A percentile compares a stretch with the other conserved stretches of the same genome.
These are phyloP conservation scores for Mycena pura DNA, from an alignment of 768 basidiomycete species.

Conservation along the genomic window DNA sequence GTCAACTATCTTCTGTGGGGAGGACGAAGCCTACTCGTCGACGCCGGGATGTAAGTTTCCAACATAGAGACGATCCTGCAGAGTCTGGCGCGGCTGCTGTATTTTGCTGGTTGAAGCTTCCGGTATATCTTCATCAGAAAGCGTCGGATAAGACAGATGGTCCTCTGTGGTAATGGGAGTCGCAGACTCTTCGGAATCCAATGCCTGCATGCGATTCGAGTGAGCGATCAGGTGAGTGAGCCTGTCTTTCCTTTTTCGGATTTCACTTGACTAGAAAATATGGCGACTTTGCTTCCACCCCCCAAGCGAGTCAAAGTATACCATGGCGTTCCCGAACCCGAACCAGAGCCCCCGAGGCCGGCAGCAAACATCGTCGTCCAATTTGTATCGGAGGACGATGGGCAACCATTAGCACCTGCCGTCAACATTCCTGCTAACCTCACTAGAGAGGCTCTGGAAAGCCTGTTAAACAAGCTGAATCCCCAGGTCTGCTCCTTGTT, in stretches of 20 bases:
- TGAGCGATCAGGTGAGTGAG: too few relatives aligned
- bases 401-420: constrained; percentile 79
- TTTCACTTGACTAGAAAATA: constrained; percentile 43
- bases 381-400: constrained; percentile 91
- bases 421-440: constrained; percentile 91
- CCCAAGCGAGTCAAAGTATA: constrained; percentile 88
- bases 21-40: constrained; percentile 69
- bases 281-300: constrained; percentile 88
- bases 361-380: constrained; percentile 85
- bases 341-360: constrained; percentile 51
- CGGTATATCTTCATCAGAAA: constrained; percentile 17
- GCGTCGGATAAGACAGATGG: constrained; percentile 33
- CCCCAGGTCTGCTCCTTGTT: constrained; percentile 60
- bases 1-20: neutral
- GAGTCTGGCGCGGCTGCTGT: constrained; percentile 39
- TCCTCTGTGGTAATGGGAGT: too few relatives aligned
- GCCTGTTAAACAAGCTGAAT: constrained; percentile 86
- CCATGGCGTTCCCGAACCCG: constrained; percentile 74
- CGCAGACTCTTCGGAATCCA: too few relatives aligned
- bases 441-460: constrained; percentile 81
- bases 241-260: neutral
- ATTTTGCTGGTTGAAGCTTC: constrained; percentile 27
- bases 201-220: too few relatives aligned
- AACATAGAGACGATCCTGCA: constrained; percentile 84
- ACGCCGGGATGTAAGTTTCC: constrained; percentile 89